phyloP scores from a whole-genome alignment of 768 basidiomycete genomes.

The Lactarius trivialis region DNA sequence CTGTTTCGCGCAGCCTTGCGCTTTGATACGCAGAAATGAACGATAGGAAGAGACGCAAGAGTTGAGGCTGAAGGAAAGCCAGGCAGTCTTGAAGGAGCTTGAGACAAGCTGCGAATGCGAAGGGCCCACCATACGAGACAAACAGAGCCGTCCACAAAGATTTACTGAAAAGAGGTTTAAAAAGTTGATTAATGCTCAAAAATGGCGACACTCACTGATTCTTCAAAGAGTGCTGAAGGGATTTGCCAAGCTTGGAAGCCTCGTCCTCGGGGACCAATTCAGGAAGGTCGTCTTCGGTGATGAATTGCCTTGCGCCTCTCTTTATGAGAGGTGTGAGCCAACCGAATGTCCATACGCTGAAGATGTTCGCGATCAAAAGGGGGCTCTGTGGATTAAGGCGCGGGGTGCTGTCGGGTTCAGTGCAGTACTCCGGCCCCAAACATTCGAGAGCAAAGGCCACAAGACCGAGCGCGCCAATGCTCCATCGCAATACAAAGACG shows the following conservation, averaged over 20 bases:
- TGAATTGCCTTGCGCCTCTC: constrained; percentile 55
- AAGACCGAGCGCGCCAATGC: constrained; percentile 40
- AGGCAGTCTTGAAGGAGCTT: constrained; percentile 79
- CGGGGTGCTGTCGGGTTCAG: constrained; percentile 28
- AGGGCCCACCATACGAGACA: constrained; percentile 74
- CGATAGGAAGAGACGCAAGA: constrained; percentile 68
- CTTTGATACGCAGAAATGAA: constrained; percentile 78
- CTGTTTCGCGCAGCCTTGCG: constrained; percentile 33
- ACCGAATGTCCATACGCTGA: constrained; percentile 72
- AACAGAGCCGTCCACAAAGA: constrained; percentile 70
- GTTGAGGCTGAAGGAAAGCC: constrained; percentile 81
- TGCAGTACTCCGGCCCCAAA: constrained; percentile 52
- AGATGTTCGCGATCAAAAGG: constrained; percentile 69
- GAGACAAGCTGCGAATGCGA: constrained; percentile 49
- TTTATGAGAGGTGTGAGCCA: constrained; percentile 83
- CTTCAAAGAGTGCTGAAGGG: constrained; percentile 54
- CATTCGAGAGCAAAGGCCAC: constrained; percentile 61
- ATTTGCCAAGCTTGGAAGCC: constrained; percentile 57
- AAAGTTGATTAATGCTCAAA: not conserved
- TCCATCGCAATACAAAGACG: constrained; percentile 41
- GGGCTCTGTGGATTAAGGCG: constrained; percentile 56
- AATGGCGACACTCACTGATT: constrained; percentile 44
- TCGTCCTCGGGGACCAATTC: constrained; percentile 61
- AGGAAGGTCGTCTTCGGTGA: constrained; percentile 85
- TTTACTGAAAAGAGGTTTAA: constrained; percentile 35